Base-by-base conservation (phyloP, 768 basidiomycete species). In the Lentinula aciculospora region DNA sequence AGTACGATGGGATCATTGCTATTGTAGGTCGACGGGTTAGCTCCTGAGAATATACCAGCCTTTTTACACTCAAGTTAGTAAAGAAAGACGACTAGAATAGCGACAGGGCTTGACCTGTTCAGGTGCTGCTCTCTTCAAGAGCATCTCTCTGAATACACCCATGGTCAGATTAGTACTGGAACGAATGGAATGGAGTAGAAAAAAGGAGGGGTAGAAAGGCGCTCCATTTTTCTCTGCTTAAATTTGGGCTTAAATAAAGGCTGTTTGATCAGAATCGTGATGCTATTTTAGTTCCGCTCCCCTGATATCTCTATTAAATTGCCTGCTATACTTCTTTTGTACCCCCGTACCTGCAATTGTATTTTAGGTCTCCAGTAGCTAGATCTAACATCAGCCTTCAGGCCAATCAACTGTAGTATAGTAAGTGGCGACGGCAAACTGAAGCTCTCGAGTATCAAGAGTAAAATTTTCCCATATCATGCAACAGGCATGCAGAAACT, bases 31-130 rank as follows among this genome's bases (percentile, higher is more conserved):
- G 80, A 66, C 7, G 94, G 94, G 65, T 94, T 86, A 42, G 77
- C 73, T n/a, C 92, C 92, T 53, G 81, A 81, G 27, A 96, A 77
- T 13, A 95, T 74, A 54, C 91, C 91, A 17, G 85, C 89, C 89
- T 92, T 62, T 19, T 56, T 9, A 21, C 1, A 25, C 9, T 54
- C 36, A 42, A 25, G 4, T 36, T 25, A 36, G 17, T 19, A 25
- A 13, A n/a, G 17, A 5, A 8, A 29, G 8, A 17, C 6, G 40
- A 32, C 27, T 5, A 47, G 45, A n/a, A 56, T 60, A 25, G 64
- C 58, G 21, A 4, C 47, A 53, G 40, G 51, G 31, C 19, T 64
- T 64, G 63, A 76, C 81, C 74, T 79, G 79, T 59, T 74, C 81
- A 63, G 76, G 61, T 2, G 80, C 82, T 45, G 73, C 75, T 67